phyloP scores from a whole-genome alignment of 805 yeast genomes.

The Priceomyces carsonii region DNA sequence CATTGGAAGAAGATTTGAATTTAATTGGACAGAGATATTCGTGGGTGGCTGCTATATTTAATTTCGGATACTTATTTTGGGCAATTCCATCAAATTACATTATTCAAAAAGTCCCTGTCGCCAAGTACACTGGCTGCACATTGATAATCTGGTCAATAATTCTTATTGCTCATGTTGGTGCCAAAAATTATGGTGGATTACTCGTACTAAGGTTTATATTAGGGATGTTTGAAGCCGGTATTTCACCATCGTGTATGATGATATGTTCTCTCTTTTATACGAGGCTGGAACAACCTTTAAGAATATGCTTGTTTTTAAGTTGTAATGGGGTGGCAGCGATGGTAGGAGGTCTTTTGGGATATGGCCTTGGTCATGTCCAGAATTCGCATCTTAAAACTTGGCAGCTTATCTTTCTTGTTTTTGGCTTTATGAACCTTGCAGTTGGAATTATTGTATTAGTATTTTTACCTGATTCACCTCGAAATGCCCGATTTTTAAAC shows the following conservation, averaged over 20 bases:
- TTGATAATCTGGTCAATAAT: conserved; percentile 26
- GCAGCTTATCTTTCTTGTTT: conserved; percentile 59
- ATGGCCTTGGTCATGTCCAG: conserved; percentile 38
- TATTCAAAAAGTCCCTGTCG: conserved; percentile 20
- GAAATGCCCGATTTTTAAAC: conserved; percentile 39
- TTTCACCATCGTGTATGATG: conserved; percentile 34
- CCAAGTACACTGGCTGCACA: conserved; percentile 10
- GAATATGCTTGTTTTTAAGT: conserved; percentile 27
- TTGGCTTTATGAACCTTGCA: conserved; percentile 58
- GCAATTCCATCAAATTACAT: conserved; percentile 17
- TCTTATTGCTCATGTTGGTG: conserved; percentile 27
- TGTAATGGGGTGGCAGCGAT: conserved; percentile 28
- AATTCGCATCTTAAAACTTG: conserved; percentile 50
- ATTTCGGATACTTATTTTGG: conserved; percentile 22
- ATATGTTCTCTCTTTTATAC: conserved; percentile 33
- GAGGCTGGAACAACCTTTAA: conserved; percentile 30
- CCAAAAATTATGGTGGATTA: conserved; percentile 33
- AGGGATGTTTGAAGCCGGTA: conserved; percentile 36
- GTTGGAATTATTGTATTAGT: conserved; percentile 48
- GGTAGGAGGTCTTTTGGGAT: conserved; percentile 23
- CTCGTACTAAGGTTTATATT: conserved; percentile 33
- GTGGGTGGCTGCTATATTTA: conserved; percentile 30
- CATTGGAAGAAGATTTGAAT: conserved; percentile 17
- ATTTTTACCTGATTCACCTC: conserved; percentile 42
- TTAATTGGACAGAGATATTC: conserved; percentile 22